Percentiles rank a stretch among this genome's conserved stretches.
These are phyloP conservation scores for Phyllosticta paracitricarpa DNA, from an alignment of 2,329 filamentous ascomycete species.

Conservation along the genomic window DNA sequence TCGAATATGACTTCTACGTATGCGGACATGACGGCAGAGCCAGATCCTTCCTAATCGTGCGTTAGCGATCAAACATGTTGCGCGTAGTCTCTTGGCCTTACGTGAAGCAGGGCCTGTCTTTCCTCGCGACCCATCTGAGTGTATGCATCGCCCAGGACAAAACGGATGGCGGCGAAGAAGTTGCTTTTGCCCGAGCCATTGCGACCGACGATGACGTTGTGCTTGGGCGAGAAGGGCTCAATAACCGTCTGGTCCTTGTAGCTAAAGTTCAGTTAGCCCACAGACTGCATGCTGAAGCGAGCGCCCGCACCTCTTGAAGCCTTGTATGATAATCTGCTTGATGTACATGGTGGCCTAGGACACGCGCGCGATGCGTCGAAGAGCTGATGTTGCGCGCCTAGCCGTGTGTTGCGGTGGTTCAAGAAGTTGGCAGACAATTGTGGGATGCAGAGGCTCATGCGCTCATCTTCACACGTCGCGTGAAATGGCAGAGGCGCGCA, in stretches of 20 bases:
- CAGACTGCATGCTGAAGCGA: background rate
- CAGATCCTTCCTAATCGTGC: conserved; percentile 65
- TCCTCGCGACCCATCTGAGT: conserved; percentile 93
- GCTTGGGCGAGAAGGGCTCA: conserved; percentile 93
- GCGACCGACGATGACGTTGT: conserved; percentile 96
- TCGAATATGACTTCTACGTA: conserved; percentile 99
- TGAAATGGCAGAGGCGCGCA: background rate
- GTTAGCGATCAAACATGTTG: background rate
- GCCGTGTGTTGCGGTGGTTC: background rate
- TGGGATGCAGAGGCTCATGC: background rate
- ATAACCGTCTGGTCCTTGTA: conserved; percentile 99
- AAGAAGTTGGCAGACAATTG: background rate
- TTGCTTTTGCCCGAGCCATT: conserved; percentile 99
- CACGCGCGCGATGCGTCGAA: background rate
- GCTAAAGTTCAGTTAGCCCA: conserved; percentile 39
- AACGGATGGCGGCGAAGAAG: conserved; percentile 98
- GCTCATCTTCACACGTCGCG: conserved; percentile 1
- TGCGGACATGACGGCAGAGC: conserved; percentile 97
- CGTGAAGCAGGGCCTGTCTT: conserved; percentile 86
- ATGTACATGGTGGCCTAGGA: conserved; percentile 65
- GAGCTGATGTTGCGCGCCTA: background rate
- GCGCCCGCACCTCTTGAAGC: conserved; percentile 80
- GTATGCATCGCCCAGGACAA: conserved; percentile 96
- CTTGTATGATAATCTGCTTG: conserved; percentile 99
- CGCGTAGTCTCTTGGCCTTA: conserved; percentile 21